phyloP scores from a whole-genome alignment of 2,329 filamentous ascomycete genomes.

The Microsporum audouinii region DNA sequence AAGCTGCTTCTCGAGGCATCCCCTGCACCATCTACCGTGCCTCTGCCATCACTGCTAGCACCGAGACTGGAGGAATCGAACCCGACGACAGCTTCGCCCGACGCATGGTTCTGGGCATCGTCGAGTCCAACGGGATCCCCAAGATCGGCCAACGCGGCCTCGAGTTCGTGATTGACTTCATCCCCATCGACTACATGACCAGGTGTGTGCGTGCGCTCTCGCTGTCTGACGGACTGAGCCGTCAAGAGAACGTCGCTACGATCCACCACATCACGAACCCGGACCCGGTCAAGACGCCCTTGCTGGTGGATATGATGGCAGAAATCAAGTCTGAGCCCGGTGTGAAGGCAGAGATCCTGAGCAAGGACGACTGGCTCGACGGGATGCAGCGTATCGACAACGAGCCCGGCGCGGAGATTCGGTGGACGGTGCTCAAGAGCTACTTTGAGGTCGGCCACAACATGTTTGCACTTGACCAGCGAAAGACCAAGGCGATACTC shows the following conservation, averaged over 20 bases:
- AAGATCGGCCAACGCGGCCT: conserved; percentile 5
- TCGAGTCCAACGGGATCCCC: conserved; percentile 6
- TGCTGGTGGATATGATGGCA: conserved; percentile 6
- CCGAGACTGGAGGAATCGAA: background rate
- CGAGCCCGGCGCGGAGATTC: conserved; percentile 5
- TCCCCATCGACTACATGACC: conserved; percentile 10
- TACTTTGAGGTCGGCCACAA: conserved; percentile 9
- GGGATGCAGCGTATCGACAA: conserved; percentile 2
- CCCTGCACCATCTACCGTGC: conserved; percentile 9
- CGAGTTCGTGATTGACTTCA: conserved; percentile 8
- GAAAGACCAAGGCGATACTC: conserved; percentile 7
- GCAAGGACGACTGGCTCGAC: conserved; percentile 2
- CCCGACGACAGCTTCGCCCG: conserved; percentile 9
- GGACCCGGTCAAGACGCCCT: background rate
- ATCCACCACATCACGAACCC: conserved; percentile 10
- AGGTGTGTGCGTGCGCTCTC: conserved; percentile 3
- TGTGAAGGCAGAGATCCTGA: background rate
- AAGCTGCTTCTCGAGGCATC: conserved; percentile 5
- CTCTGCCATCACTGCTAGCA: conserved; percentile 7
- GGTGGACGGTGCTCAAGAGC: conserved; percentile 7
- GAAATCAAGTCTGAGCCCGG: background rate
- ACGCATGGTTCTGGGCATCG: conserved; percentile 7
- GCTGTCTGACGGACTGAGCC: background rate
- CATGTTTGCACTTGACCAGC: conserved; percentile 10
- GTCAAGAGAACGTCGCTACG: background rate